Conservation (phyloP, 2,329 filamentous ascomycete genomes). For the Geosmithia flava region DNA sequence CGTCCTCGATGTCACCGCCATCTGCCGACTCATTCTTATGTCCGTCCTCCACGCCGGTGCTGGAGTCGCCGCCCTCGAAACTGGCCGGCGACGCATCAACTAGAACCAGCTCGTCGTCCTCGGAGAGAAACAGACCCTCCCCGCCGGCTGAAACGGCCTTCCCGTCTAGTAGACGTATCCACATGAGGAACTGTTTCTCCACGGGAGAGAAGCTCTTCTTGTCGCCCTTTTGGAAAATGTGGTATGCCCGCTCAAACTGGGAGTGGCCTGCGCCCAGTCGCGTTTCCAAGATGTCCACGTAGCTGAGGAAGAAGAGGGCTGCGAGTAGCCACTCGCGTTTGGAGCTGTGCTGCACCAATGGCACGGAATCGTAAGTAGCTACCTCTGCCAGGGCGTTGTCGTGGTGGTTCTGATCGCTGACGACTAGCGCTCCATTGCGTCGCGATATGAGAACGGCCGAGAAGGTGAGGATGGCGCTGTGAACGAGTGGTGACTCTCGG, state of each 20-base stretch:
- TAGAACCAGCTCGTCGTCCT: constrained; percentile 32
- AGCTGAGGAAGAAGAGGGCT: constrained; percentile 39
- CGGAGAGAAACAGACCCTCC: constrained; percentile 37
- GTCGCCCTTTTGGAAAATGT: constrained; percentile 27
- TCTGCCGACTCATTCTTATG: constrained; percentile 10
- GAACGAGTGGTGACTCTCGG: constrained; percentile 30
- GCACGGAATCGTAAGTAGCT: constrained; percentile 8
- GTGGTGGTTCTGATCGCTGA: constrained; percentile 22
- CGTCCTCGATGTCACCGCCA: constrained; percentile 29
- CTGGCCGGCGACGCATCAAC: constrained; percentile 27
- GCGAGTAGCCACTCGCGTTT: constrained; percentile 31
- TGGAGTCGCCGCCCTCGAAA: constrained; percentile 13
- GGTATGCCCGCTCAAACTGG: constrained; percentile 35
- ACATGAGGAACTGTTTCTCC: constrained; percentile 37
- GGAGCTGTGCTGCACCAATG: constrained; percentile 14
- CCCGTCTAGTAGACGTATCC: constrained; percentile 42
- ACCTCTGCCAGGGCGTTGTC: constrained; percentile 21
- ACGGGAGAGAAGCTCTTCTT: constrained; percentile 20
- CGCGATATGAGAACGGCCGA: constrained; percentile 29
- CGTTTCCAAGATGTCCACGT: constrained; percentile 34
- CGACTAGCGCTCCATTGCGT: constrained; percentile 15
- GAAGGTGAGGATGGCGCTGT: constrained; percentile 36
- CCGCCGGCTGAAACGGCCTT: constrained; percentile 43
- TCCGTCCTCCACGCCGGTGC: constrained; percentile 7
- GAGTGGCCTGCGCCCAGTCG: constrained; percentile 31